These are phyloP conservation scores for Cladorrhinum sp. DNA, from an alignment of 2,329 filamentous ascomycete species.

Conservation along the genomic window DNA sequence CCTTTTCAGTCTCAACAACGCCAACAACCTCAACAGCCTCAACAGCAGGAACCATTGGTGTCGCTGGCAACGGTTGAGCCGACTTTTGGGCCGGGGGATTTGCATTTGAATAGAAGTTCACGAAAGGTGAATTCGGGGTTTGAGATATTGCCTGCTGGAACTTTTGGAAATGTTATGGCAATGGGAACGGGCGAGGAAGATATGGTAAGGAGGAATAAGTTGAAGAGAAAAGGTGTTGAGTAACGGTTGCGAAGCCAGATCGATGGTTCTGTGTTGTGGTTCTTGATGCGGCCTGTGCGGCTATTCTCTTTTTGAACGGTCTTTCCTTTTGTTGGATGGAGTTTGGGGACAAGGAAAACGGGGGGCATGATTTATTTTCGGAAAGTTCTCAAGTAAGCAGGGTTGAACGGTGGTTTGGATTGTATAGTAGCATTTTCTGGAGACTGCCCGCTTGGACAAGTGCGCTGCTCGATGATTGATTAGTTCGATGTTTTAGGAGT, in stretches of 20 bases:
- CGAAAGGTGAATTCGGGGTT: slow-evolving; percentile 40
- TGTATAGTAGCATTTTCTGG: not conserved
- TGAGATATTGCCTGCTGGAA: slow-evolving; percentile 40
- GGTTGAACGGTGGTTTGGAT: not conserved
- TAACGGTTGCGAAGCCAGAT: not conserved
- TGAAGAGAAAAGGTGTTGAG: slow-evolving; percentile 15
- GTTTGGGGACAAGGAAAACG: not conserved
- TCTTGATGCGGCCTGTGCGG: not conserved
- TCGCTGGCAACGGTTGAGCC: slow-evolving; percentile 24
- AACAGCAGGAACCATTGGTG: not conserved
- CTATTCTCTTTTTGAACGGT: not conserved
- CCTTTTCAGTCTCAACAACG: not conserved
- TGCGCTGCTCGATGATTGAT: not conserved
- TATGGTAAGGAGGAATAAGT: slow-evolving; percentile 16
- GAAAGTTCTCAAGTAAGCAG: not conserved
- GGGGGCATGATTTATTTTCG: not conserved
- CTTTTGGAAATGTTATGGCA: slow-evolving; percentile 27
- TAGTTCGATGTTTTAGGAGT: not conserved
- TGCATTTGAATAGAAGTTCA: slow-evolving; percentile 35
- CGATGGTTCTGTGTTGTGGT: no score
- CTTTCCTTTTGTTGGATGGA: not conserved
- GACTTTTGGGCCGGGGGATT: slow-evolving; percentile 37
- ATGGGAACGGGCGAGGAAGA: slow-evolving; percentile 1
- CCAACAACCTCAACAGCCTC: not conserved
- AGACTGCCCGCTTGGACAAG: not conserved